Conservation (phyloP, 495 filamentous ascomycete genomes). For the Stereocaulon alpinum region DNA sequence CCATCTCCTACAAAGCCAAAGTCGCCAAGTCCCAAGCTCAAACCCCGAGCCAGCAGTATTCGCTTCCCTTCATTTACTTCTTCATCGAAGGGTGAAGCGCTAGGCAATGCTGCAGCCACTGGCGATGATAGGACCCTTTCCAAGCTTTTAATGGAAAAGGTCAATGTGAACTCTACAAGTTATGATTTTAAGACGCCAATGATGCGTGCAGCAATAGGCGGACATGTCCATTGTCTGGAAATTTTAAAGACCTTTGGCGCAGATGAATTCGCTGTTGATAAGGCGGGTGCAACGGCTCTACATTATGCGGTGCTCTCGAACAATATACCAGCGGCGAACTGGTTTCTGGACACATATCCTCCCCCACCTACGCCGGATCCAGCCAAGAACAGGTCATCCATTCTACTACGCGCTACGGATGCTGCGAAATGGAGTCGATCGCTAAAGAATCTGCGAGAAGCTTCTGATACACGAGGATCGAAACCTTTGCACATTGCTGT, state of each 20-base stretch:
- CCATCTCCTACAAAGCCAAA: not conserved
- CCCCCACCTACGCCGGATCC: not conserved
- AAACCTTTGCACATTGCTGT: constrained; percentile 16
- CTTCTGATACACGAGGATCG: constrained; percentile 12
- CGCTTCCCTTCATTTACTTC: constrained; percentile 8
- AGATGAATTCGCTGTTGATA: constrained; percentile 16
- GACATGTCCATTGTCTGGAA: constrained; percentile 9
- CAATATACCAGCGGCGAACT: constrained; percentile 8
- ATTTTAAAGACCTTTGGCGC: constrained; percentile 14
- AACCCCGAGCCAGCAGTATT: not conserved
- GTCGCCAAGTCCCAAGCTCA: not conserved
- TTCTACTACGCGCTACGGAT: constrained; percentile 8
- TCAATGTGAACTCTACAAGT: constrained; percentile 7
- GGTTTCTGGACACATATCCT: constrained; percentile 15
- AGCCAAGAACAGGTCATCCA: constrained; percentile 7
- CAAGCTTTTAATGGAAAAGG: constrained; percentile 6
- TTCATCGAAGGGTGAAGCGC: constrained; percentile 5
- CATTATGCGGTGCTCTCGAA: constrained; percentile 11
- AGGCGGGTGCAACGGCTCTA: constrained; percentile 8
- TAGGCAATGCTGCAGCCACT: constrained; percentile 10
- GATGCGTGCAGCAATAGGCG: constrained; percentile 16
- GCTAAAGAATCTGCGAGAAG: constrained; percentile 10
- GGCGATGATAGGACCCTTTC: constrained; percentile 9
- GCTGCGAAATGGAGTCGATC: constrained; percentile 7
- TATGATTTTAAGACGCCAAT: constrained; percentile 11